Conservation (phyloP, 495 filamentous ascomycete genomes). For the Hypoxylon cercidicola region DNA sequence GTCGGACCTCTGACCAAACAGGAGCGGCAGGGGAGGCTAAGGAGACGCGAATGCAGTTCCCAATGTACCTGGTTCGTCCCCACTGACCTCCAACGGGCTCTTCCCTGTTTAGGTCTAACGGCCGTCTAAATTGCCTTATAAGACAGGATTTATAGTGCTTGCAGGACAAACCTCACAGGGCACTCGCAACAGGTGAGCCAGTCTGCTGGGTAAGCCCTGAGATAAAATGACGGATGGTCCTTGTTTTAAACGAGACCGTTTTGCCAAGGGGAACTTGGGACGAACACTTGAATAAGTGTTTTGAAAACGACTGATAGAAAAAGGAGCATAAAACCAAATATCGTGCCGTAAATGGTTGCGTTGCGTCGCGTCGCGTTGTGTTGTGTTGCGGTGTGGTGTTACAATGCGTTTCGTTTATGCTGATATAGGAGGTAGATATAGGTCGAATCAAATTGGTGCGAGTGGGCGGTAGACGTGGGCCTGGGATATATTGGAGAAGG, state of each 20-base stretch:
- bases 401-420: slow-evolving; percentile 4
- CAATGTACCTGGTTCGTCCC: slow-evolving; percentile 17
- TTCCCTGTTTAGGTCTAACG: slow-evolving; percentile 38
- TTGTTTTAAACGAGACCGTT: background rate
- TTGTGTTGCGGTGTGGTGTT: slow-evolving; percentile 4
- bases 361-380: slow-evolving; percentile 15
- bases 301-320: background rate
- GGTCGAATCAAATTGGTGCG: background rate
- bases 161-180: slow-evolving; percentile 1
- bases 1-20: slow-evolving; percentile 14
- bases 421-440: too few relatives aligned
- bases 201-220: slow-evolving; percentile 19
- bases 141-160: slow-evolving; percentile 30
- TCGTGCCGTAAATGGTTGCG: background rate
- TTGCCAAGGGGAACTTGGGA: background rate
- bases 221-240: background rate
- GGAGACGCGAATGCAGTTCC: background rate
- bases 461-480: background rate
- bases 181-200: slow-evolving; percentile 15
- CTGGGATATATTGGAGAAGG: background rate
- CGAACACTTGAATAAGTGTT: too few relatives aligned
- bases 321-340: background rate
- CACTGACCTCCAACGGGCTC: slow-evolving; percentile 24
- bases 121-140: slow-evolving; percentile 32
- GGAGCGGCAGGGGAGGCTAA: background rate